Evolutionary conservation across 768 basidiomycete species (phyloP).

Genomic region (Amanita rimosa): DNA sequence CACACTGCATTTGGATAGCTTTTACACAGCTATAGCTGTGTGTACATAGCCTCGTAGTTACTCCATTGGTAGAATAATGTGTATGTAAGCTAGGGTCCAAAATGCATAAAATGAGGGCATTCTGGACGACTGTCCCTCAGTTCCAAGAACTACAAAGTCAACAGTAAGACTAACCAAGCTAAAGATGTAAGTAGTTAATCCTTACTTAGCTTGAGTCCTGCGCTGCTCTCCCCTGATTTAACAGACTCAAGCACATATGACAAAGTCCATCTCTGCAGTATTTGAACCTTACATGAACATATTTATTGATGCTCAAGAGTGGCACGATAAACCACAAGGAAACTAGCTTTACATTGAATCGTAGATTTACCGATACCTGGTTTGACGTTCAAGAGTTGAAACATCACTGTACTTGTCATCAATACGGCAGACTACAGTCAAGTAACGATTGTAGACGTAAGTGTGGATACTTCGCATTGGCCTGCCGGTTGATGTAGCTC

Average conservation of each 20-base stretch:
- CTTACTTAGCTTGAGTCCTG: no score
- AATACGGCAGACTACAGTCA: conserved; percentile 99
- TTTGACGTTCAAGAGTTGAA: conserved; percentile 65
- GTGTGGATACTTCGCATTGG: conserved; percentile 6
- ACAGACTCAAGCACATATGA: conserved; percentile 36
- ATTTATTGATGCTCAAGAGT: conserved; percentile 95
- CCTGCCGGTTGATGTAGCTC: neutral
- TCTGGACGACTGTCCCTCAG: no score
- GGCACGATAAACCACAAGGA: conserved; percentile 30
- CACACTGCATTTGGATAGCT: no score
- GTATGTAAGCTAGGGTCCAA: no score
- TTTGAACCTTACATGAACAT: conserved; percentile 90
- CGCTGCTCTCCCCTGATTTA: no score
- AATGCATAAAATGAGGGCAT: no score
- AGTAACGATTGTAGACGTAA: conserved; percentile 77
- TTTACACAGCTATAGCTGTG: no score
- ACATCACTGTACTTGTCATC: conserved; percentile 79
- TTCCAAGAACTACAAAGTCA: no score
- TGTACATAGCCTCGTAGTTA: no score
- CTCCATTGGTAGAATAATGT: no score
- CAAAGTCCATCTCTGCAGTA: conserved; percentile 71
- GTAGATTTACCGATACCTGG: conserved; percentile 74
- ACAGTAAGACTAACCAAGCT: no score
- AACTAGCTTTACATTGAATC: conserved; percentile 10
- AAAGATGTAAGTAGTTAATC: no score